Percentiles rank a stretch among this genome's conserved stretches.
These are phyloP conservation scores for Globisporangium nagaii DNA, from an alignment of 352 stramenopile genomes.

Conservation along the genomic window DNA sequence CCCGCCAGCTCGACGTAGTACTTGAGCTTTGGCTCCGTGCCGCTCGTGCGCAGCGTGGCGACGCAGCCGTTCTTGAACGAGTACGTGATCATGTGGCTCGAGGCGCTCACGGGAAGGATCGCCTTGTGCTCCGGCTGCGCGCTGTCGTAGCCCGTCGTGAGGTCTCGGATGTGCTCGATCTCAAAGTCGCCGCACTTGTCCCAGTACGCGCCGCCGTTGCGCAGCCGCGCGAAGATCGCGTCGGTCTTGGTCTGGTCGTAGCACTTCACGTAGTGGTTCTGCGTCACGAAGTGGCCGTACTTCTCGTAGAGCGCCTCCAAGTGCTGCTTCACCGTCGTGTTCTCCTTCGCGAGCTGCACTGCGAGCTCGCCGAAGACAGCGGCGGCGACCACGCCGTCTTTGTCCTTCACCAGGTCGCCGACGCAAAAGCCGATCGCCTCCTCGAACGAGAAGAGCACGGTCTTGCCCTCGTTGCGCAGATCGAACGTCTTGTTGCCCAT, in stretches of 20 bases:
- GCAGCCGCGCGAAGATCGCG: slow-evolving; percentile 89
- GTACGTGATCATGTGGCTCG: slow-evolving; percentile 97
- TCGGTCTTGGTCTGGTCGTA: slow-evolving; percentile 85
- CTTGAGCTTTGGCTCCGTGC: slow-evolving; percentile 99
- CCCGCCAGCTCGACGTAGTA: slow-evolving; percentile 96
- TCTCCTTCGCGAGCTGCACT: slow-evolving; percentile 53
- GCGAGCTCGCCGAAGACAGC: slow-evolving; percentile 91
- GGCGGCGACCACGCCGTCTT: slow-evolving; percentile 95
- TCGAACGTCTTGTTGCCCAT: slow-evolving; percentile 91
- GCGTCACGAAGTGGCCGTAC: slow-evolving; percentile 96
- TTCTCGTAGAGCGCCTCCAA: slow-evolving; percentile 88
- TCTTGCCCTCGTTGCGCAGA: slow-evolving; percentile 82
- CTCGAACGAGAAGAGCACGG: slow-evolving; percentile 96
- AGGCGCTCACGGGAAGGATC: slow-evolving; percentile 88
- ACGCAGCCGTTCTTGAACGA: slow-evolving; percentile 95
- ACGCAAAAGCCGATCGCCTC: slow-evolving; percentile 98
- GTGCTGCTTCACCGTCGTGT: slow-evolving; percentile 62
- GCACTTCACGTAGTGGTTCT: slow-evolving; percentile 98
- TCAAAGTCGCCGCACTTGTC: slow-evolving; percentile 71
- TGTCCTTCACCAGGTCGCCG: slow-evolving; percentile 96
- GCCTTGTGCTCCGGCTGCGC: slow-evolving; percentile 84
- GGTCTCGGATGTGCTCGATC: slow-evolving; percentile 80
- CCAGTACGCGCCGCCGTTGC: slow-evolving; percentile 88
- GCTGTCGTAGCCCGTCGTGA: slow-evolving; percentile 88
- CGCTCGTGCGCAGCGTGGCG: slow-evolving; percentile 95